Evolutionary conservation across 805 yeast species (phyloP), one percentile per base, ranked within the genome.

Genomic region (Grigorovia transvaalensis): DNA sequence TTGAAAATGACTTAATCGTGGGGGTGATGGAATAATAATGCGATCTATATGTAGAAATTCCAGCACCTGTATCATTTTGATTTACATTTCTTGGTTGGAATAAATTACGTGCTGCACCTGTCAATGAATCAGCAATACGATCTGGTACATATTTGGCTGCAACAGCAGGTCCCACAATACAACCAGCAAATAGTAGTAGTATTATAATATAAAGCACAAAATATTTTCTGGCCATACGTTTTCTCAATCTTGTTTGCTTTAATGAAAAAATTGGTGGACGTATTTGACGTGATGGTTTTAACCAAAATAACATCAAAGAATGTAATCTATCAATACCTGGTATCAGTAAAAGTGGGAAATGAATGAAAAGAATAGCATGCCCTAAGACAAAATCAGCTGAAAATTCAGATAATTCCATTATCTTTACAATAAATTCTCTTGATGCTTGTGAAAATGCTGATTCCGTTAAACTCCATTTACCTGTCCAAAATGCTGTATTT

Each of bases 401-500:
- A 70, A 93, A 93, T 72, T 88, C 91, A 51, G 96, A 87, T 76
- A 87, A 72, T 74, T 93, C 99, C 61, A 91, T 87, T 57, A 84
- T 77, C 79, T 93, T 93, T 59, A 96, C 96, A 63, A 81, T 77
- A 67, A 85, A 88, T 74, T 93, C 99, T 77, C 99, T 87, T 49
- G 85, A 66, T 53, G 98, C 97, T 75, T 91, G 97, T 30, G 96
- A 82, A 76, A 85, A 79, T n/a, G 96, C 95, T 71, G 89, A 74
- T 62, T 95, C 91, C 54, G 87, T 76, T 51, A 93, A 89, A 70
- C 89, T 88, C 99, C 99, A 93, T 72, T 88, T 88, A 77, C 99
- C 99, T 52, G 95, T 85, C 99, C 99, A 93, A 91, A 95, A 93
- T 18, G 99, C 97, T 61, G 93, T 85, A 74, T 93, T 93, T 35